phyloP scores from a whole-genome alignment of 2,329 filamentous ascomycete species.

The Talaromyces verruculosus region DNA sequence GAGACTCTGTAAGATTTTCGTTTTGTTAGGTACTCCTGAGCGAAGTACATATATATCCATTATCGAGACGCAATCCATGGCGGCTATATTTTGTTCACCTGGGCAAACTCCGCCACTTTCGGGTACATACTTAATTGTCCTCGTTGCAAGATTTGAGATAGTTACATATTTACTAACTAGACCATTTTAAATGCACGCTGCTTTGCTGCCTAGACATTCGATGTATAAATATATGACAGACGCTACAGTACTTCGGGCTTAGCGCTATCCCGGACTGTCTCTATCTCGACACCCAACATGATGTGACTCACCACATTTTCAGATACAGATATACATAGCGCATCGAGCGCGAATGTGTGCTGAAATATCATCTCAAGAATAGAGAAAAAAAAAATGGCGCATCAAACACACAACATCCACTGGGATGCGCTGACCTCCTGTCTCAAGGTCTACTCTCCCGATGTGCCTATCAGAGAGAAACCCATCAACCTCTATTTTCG shows the following conservation, averaged over 20 bases:
- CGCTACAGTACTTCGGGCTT: not conserved
- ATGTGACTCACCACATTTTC: not conserved
- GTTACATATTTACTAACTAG: not conserved
- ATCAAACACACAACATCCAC: slow-evolving; percentile 13
- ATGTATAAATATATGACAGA: too few species aligned
- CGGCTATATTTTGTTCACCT: too few species aligned
- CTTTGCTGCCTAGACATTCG: not conserved
- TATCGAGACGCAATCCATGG: too few species aligned
- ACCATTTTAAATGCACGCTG: not conserved
- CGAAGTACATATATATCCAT: too few species aligned
- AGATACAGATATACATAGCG: not conserved
- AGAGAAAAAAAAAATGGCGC: not conserved
- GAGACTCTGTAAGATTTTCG: not conserved
- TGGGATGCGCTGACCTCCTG: slow-evolving; percentile 1
- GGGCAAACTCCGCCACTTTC: not conserved
- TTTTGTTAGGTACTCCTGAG: not conserved
- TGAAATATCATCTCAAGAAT: not conserved
- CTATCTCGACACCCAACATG: not conserved
- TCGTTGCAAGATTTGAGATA: not conserved
- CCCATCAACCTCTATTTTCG: slow-evolving; percentile 4
- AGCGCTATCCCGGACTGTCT: not conserved
- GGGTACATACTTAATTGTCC: not conserved
- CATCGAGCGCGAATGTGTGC: not conserved
- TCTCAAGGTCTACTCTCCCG: not conserved
- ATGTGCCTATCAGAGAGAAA: not conserved